phyloP scores from a whole-genome alignment of 2,329 filamentous ascomycete species.

The Monosporascus ibericus region DNA sequence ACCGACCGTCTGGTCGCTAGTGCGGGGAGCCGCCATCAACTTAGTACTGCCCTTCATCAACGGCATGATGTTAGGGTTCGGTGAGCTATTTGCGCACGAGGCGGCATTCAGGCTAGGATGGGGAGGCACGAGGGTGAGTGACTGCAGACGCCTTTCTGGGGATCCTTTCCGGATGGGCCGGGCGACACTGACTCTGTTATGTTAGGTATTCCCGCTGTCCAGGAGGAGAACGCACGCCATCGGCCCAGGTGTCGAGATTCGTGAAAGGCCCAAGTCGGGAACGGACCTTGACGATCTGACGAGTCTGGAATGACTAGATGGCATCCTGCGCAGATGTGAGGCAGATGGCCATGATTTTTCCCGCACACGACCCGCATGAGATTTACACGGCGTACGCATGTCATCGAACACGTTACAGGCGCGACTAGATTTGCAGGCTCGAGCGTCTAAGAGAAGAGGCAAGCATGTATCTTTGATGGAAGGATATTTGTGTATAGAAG shows the following conservation, averaged over 20 bases:
- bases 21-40: slow-evolving; percentile 91
- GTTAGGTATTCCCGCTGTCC: slow-evolving; percentile 50
- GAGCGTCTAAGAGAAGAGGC: not conserved
- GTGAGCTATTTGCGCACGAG: slow-evolving; percentile 94
- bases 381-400: no score
- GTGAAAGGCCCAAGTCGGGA: slow-evolving; percentile 56
- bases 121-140: slow-evolving; percentile 84
- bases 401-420: not conserved
- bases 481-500: not conserved
- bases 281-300: slow-evolving; percentile 60
- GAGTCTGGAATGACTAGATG: slow-evolving; percentile 53
- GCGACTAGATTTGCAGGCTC: not conserved
- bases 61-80: slow-evolving; percentile 96
- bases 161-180: not conserved
- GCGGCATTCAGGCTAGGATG: slow-evolving; percentile 89
- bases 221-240: slow-evolving; percentile 60
- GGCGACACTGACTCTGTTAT: not conserved
- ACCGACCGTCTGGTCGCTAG: slow-evolving; percentile 77
- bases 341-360: not conserved
- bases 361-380: no score
- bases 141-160: not conserved
- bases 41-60: slow-evolving; percentile 94
- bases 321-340: not conserved
- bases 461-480: not conserved
- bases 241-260: slow-evolving; percentile 77